These are phyloP conservation scores for Bolboschoenoplectus hybrid DNA, from an alignment of 202 grass and related monocot genomes.

Conservation along the genomic window DNA sequence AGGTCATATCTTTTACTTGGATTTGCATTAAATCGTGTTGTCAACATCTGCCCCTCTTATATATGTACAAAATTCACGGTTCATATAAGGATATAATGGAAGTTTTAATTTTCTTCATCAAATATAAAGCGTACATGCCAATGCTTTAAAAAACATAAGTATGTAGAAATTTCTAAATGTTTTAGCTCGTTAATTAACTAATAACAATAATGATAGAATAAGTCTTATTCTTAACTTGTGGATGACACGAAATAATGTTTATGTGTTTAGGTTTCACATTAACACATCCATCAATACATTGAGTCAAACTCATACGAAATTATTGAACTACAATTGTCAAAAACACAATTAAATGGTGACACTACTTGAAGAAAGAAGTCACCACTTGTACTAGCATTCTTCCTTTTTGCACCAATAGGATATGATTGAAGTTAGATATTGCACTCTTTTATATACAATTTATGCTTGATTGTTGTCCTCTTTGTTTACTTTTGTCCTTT, in stretches of 20 bases:
- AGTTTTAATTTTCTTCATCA: not conserved
- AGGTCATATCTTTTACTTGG: not conserved
- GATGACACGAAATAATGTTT: not conserved
- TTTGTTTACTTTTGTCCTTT: conserved; percentile 15
- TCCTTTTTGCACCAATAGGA: conserved; percentile 4
- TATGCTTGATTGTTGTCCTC: not conserved
- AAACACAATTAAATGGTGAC: conserved; percentile 10
- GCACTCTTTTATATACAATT: not conserved
- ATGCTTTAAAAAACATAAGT: not conserved
- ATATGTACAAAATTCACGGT: not conserved
- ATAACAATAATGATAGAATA: not conserved
- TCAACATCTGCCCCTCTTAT: not conserved
- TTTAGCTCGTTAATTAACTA: not conserved
- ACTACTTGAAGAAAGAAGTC: not conserved
- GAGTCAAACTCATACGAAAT: conserved; percentile 14
- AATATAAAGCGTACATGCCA: not conserved
- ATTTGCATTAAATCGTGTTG: not conserved
- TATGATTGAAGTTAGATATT: conserved; percentile 19
- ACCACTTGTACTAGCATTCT: not conserved
- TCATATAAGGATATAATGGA: not conserved
- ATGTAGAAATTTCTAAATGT: not conserved
- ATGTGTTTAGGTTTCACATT: not conserved
- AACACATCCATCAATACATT: not conserved
- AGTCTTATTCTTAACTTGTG: not conserved
- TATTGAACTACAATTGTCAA: conserved; percentile 32